Conservation (phyloP, 2,329 filamentous ascomycete species). For the Bipolaris oryzae region DNA sequence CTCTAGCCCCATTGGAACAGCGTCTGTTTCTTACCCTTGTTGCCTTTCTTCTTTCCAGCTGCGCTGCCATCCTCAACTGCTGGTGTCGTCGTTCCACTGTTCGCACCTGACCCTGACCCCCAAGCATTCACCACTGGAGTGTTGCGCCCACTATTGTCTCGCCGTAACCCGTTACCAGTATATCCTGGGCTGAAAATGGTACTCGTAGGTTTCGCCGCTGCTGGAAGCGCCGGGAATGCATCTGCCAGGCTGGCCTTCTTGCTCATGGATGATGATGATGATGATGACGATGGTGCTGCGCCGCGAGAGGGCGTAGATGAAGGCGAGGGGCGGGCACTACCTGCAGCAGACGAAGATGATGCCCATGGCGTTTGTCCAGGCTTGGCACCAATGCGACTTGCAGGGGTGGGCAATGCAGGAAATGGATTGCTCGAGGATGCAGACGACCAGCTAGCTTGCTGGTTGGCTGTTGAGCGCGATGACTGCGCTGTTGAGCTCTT, state of each 20-base stretch:
- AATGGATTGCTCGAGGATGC: conserved; percentile 45
- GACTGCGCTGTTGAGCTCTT: conserved; percentile 74
- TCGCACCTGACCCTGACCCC: conserved; percentile 41
- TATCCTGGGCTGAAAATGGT: conserved; percentile 60
- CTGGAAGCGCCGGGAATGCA: conserved; percentile 81
- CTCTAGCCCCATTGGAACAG: conserved; percentile 56
- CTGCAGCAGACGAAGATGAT: conserved; percentile 35
- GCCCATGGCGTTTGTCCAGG: conserved; percentile 47
- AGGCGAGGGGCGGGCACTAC: conserved; percentile 44
- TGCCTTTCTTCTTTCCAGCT: conserved; percentile 53
- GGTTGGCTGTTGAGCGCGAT: conserved; percentile 63
- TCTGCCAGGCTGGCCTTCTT: conserved; percentile 52
- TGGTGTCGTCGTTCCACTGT: conserved; percentile 32
- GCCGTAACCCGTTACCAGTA: conserved; percentile 52
- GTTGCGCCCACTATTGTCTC: conserved; percentile 50
- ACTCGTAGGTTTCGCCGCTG: conserved; percentile 71
- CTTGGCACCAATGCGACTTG: conserved; percentile 42
- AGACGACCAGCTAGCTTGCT: conserved; percentile 64
- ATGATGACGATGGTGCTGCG: conserved; percentile 15
- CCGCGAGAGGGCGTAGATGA: conserved; percentile 48
- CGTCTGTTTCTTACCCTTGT: conserved; percentile 59
- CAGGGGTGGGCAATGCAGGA: conserved; percentile 39
- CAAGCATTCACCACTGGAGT: conserved; percentile 50
- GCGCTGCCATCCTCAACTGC: conserved; percentile 31
- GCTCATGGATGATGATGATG: conserved; percentile 32